phyloP scores from a whole-genome alignment of 2,329 filamentous ascomycete genomes.

The Fusarium compactum region DNA sequence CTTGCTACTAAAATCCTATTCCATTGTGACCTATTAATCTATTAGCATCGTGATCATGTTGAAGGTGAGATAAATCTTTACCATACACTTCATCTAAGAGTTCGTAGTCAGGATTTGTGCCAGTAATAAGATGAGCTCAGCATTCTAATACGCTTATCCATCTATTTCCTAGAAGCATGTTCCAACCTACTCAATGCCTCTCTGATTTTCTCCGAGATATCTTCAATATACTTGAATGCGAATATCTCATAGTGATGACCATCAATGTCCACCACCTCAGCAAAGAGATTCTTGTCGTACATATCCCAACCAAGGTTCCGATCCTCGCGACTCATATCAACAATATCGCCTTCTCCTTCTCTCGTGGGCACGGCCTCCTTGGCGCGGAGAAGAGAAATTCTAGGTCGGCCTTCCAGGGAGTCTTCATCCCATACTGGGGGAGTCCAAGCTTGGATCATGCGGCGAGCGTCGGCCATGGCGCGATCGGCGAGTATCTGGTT shows the following conservation, averaged over 20 bases:
- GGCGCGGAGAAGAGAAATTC: constrained; percentile 61
- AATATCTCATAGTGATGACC: constrained; percentile 67
- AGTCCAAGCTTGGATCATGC: constrained; percentile 57
- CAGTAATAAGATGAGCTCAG: not conserved
- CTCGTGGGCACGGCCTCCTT: constrained; percentile 54
- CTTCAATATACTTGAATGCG: constrained; percentile 45
- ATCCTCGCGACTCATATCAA: constrained; percentile 61
- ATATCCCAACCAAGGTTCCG: constrained; percentile 62
- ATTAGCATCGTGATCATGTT: too few relatives aligned
- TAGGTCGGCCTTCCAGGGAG: constrained; percentile 51
- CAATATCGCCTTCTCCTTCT: constrained; percentile 45
- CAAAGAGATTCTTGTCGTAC: constrained; percentile 60
- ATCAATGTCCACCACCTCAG: constrained; percentile 60
- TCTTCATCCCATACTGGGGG: constrained; percentile 54
- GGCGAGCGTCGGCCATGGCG: constrained; percentile 58
- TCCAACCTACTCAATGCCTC: constrained; percentile 39
- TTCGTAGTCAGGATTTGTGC: not conserved
- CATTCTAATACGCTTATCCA: not conserved
- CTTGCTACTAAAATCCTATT: not conserved
- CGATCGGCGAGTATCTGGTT: constrained; percentile 52
- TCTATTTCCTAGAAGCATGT: not conserved
- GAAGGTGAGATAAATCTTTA: not conserved
- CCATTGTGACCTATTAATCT: not conserved
- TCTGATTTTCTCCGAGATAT: constrained; percentile 47
- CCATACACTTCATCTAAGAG: not conserved